phyloP scores from a whole-genome alignment of 2,329 filamentous ascomycete species.

The Talaromyces sp. region DNA sequence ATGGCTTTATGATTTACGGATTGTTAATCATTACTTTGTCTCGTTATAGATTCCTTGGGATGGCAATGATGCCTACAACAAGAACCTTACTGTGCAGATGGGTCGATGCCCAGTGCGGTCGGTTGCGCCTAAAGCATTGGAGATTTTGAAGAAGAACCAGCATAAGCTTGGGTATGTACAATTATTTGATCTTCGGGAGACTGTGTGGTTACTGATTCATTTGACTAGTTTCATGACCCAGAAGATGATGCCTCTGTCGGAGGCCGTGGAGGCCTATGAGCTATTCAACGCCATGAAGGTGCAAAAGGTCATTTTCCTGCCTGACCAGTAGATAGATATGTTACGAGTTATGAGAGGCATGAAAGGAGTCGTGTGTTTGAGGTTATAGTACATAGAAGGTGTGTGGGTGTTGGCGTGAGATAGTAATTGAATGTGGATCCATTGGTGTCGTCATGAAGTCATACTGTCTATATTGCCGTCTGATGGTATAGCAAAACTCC shows the following conservation, averaged over 20 bases:
- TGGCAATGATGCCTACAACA: conserved; percentile 65
- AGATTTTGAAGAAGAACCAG: conserved; percentile 67
- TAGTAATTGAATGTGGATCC: neutral
- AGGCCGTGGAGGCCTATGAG: conserved; percentile 69
- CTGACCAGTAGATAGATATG: conserved; percentile 38
- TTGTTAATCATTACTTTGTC: neutral
- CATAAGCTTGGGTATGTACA: conserved; percentile 63
- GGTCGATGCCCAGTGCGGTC: conserved; percentile 74
- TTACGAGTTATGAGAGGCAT: neutral
- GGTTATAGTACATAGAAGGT: neutral
- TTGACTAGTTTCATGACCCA: conserved; percentile 72
- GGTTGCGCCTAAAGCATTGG: conserved; percentile 67
- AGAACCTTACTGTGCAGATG: conserved; percentile 75
- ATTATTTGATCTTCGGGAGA: neutral
- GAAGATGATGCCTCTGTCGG: conserved; percentile 69
- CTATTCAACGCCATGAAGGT: conserved; percentile 73
- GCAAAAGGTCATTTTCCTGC: conserved; percentile 72
- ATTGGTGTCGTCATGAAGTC: neutral
- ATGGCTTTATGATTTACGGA: neutral
- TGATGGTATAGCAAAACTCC: too few relatives aligned
- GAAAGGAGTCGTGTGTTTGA: neutral
- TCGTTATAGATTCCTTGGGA: conserved; percentile 63
- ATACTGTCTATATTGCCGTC: neutral
- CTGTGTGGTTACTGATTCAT: conserved; percentile 20
- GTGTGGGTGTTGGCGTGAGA: too few relatives aligned